These are phyloP conservation scores for Pseudogymnoascus sp. DNA, from an alignment of 2,329 filamentous ascomycete genomes.

Conservation along the genomic window DNA sequence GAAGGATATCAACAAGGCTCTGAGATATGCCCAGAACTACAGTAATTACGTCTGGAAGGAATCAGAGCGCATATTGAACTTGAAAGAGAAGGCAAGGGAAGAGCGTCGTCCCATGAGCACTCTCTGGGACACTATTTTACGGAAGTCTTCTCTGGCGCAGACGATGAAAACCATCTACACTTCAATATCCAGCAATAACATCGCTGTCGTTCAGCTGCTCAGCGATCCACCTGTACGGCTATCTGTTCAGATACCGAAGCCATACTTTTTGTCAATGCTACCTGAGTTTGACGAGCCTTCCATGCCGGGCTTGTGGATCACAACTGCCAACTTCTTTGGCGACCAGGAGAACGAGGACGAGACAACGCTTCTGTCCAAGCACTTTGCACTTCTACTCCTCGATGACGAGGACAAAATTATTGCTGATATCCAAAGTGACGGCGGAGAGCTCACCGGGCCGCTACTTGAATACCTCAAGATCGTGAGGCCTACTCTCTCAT, in stretches of 20 bases:
- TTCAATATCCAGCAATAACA: conserved; percentile 73
- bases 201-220: conserved; percentile 72
- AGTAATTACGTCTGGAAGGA: conserved; percentile 89
- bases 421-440: conserved; percentile 67
- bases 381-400: conserved; percentile 78
- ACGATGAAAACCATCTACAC: conserved; percentile 77
- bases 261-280: conserved; percentile 64
- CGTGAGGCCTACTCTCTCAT: conserved; percentile 60
- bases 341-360: conserved; percentile 61
- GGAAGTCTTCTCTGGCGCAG: conserved; percentile 67
- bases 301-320: conserved; percentile 73
- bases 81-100: conserved; percentile 77
- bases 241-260: conserved; percentile 56
- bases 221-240: conserved; percentile 48
- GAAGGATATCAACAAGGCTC: conserved; percentile 83
- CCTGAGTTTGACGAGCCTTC: conserved; percentile 59
- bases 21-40: conserved; percentile 86
- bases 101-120: conserved; percentile 44
- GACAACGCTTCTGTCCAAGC: conserved; percentile 65
- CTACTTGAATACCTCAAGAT: conserved; percentile 76
- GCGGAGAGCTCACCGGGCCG: conserved; percentile 64
- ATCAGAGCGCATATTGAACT: conserved; percentile 68
- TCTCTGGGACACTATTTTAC: conserved; percentile 63
- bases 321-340: conserved; percentile 70
- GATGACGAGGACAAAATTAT: conserved; percentile 69